Percentiles rank a stretch among this genome's conserved stretches.
phyloP scores from a whole-genome alignment of 129 eudicot species.

The Chrysanthemum lavandulifolium region DNA sequence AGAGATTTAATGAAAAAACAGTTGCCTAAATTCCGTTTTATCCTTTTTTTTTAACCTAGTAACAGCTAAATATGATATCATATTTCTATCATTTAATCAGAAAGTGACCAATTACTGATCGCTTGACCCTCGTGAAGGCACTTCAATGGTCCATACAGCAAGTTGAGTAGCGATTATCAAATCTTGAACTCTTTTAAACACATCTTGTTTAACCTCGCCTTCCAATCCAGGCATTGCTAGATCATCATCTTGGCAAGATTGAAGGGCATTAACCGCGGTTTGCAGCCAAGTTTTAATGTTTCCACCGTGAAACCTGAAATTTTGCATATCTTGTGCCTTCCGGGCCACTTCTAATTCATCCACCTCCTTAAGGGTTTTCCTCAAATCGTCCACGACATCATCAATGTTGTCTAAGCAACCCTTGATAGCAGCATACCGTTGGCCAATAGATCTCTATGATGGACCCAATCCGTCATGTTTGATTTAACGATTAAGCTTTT shows the following conservation, averaged over 20 bases:
- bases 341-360: conserved; percentile 30
- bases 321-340: conserved; percentile 24
- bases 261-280: conserved; percentile 23
- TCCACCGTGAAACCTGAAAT: conserved; percentile 19
- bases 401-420: conserved; percentile 38
- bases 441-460: conserved; percentile 27
- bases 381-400: conserved; percentile 35
- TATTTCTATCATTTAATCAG: neutral
- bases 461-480: conserved; percentile 34
- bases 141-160: conserved; percentile 31
- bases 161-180: conserved; percentile 33
- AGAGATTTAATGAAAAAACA: neutral
- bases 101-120: conserved; percentile 4
- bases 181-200: conserved; percentile 31
- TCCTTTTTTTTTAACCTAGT: neutral
- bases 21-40: neutral
- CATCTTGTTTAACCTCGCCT: conserved; percentile 29
- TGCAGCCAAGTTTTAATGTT: conserved; percentile 36
- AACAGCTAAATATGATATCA: conserved; percentile 4
- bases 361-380: conserved; percentile 38
- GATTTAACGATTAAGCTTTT: conserved; percentile 19
- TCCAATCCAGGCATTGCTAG: conserved; percentile 37
- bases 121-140: conserved; percentile 18
- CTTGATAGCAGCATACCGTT: conserved; percentile 35
- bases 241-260: conserved; percentile 30